These are phyloP conservation scores for Lunularia cruciata DNA, from an alignment of 225 moss, liverwort and hornwort genomes.

Conservation along the genomic window DNA sequence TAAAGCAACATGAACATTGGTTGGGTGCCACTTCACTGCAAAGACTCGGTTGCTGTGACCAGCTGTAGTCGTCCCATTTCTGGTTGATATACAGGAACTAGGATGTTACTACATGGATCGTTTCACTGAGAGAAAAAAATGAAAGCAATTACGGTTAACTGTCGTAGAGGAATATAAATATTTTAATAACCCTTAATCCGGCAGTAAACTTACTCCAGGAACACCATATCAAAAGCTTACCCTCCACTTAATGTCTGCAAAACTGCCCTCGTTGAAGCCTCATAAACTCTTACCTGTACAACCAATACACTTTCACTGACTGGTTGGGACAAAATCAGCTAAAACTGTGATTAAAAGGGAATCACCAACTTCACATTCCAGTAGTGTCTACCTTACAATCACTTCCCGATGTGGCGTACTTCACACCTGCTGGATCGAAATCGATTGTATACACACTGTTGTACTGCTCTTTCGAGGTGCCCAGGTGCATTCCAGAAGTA, in stretches of 20 bases:
- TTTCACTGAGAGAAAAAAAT: neutral
- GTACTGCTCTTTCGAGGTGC: slow-evolving; percentile 38
- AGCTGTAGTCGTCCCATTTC: slow-evolving; percentile 58
- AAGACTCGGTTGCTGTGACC: slow-evolving; percentile 82
- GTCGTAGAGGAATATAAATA: neutral
- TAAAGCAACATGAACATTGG: slow-evolving; percentile 48
- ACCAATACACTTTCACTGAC: neutral
- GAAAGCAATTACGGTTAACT: no score
- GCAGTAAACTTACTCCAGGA: no score
- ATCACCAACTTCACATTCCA: no score
- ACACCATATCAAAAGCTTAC: slow-evolving; percentile 32
- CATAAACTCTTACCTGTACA: slow-evolving; percentile 68
- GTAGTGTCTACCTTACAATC: slow-evolving; percentile 62
- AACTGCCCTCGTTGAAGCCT: slow-evolving; percentile 50
- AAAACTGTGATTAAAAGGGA: no score
- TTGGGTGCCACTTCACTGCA: slow-evolving; percentile 85
- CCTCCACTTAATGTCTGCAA: slow-evolving; percentile 59
- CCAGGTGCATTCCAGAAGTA: slow-evolving; percentile 74
- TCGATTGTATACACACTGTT: slow-evolving; percentile 68
- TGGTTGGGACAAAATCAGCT: no score
- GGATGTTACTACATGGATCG: neutral
- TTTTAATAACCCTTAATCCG: no score
- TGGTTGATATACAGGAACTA: slow-evolving; percentile 27
- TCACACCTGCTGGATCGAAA: slow-evolving; percentile 54
- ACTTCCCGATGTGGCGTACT: slow-evolving; percentile 67